A percentile compares a stretch with the other conserved stretches of the same genome.
Evolutionary conservation across 148 eudicot species (phyloP).

Genomic region (Camellia japonica): DNA sequence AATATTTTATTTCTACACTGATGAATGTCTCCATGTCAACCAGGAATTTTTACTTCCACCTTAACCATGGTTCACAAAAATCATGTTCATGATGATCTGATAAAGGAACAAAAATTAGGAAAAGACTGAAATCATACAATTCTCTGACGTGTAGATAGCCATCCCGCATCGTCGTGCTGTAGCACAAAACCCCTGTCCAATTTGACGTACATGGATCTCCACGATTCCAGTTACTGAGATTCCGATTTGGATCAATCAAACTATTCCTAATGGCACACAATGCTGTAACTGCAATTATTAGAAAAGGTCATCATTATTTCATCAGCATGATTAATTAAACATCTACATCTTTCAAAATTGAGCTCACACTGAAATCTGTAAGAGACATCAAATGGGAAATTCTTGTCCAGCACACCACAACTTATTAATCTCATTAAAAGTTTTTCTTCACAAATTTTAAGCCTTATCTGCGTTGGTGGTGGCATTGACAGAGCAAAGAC

Average conservation of each 20-base stretch:
- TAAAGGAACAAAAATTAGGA: background rate
- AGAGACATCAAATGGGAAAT: background rate
- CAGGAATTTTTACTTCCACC: background rate
- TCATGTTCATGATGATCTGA: background rate
- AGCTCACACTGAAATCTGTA: background rate
- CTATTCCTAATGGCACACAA: conserved; percentile 20
- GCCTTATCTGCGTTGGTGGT: background rate
- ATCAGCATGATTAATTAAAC: background rate
- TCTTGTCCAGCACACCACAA: background rate
- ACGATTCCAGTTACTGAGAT: conserved; percentile 26
- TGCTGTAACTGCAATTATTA: conserved; percentile 21
- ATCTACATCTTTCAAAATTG: background rate
- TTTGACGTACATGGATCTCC: conserved; percentile 28
- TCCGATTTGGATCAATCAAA: conserved; percentile 26
- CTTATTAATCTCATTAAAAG: too few relatives aligned
- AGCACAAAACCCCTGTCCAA: conserved; percentile 33
- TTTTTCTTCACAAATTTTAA: background rate
- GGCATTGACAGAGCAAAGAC: background rate
- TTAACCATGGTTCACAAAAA: conserved; percentile 3
- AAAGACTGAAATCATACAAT: conserved; percentile 17
- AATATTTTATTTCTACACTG: background rate
- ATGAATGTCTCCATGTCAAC: conserved; percentile 1
- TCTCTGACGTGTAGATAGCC: conserved; percentile 31
- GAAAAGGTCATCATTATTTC: conserved; percentile 3
- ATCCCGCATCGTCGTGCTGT: conserved; percentile 7